Base-by-base conservation (phyloP, 108 stramenopile species). In the Skeletonema potamos region DNA sequence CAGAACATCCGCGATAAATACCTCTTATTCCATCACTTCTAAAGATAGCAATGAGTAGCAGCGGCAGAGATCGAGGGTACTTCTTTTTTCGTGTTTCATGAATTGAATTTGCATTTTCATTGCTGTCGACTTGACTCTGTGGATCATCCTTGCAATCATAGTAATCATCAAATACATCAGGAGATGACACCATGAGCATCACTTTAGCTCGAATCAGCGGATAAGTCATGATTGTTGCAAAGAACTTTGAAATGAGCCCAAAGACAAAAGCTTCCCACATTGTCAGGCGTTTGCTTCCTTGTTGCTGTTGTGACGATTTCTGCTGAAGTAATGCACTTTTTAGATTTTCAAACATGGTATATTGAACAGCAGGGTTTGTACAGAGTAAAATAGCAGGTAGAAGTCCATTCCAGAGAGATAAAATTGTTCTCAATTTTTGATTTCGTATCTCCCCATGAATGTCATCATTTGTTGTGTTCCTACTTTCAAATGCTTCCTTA, bases 141-240 rank as follows among this genome's bases (percentile, higher is more conserved):
- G 34, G 39, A 67, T 64, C 58, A 2, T 58, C 43, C 12, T 27
- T 56, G 2, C 8, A 13, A 66, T 54, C 20, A 12, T 64, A 32
- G 10, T 56, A 74, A 12, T 34, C 39, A 11, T 51, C 55, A 36
- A 68, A 58, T 54, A 62, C 34, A 18, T 68, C 56, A 28, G 58
- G 44, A 27, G 70, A 29, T 27, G 63, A 59, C 6, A 90, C 87
- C 95, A 98, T 96, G 72, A 98, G 60, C 43, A 96, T 72, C 36
- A 96, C 90, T 73, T 98, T 98, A 27, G 93, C 92, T 39, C 97
- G 90, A 61, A 98, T 97, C 18, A 98, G 72, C 0, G 97, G 97
- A 75, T 98, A 98, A 7, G 97, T 98, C 22, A 86, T 65, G 5
- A 96, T 74, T n/a, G 97, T 98, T 10, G 97, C 97, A 22, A 89